These are phyloP conservation scores for Exophiala lecanii-corni DNA, from an alignment of 2,329 filamentous ascomycete genomes.

Conservation along the genomic window DNA sequence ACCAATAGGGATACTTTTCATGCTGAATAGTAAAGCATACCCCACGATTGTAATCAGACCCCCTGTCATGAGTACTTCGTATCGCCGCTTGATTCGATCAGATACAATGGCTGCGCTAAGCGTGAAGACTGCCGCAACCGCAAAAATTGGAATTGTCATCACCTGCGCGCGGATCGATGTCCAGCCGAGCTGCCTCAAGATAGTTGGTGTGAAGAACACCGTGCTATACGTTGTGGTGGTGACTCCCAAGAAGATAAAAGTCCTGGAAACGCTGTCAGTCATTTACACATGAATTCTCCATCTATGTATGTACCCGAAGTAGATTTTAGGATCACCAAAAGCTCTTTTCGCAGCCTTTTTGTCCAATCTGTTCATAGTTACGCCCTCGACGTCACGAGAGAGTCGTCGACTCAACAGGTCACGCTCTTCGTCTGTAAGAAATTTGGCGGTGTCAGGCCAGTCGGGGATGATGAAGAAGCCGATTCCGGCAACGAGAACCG, in stretches of 20 bases:
- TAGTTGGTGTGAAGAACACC: constrained; percentile 32
- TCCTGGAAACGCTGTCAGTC: not conserved
- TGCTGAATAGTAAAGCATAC: constrained; percentile 30
- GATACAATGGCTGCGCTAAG: constrained; percentile 28
- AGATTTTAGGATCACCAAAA: constrained; percentile 3
- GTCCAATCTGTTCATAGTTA: not conserved
- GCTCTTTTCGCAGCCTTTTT: not conserved
- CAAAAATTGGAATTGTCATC: constrained; percentile 34
- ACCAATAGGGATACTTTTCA: constrained; percentile 20
- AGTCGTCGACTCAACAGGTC: not conserved
- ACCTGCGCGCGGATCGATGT: constrained; percentile 30
- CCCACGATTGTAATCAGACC: constrained; percentile 31
- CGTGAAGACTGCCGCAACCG: constrained; percentile 28
- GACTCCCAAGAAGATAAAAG: constrained; percentile 31
- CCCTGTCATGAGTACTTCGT: constrained; percentile 32
- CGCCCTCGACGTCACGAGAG: not conserved
- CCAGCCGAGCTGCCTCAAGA: constrained; percentile 33
- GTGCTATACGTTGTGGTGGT: constrained; percentile 31
- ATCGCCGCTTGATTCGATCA: constrained; percentile 30
- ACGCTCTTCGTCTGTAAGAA: not conserved
- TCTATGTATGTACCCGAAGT: constrained; percentile 39
- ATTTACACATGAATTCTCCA: too few relatives aligned
- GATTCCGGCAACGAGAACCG: not conserved
- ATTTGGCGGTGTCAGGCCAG: constrained; percentile 30
- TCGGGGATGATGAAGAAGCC: constrained; percentile 8